phyloP scores from a whole-genome alignment of 192 early-diverging fungal genomes.

The Rhizophagus sp. region DNA sequence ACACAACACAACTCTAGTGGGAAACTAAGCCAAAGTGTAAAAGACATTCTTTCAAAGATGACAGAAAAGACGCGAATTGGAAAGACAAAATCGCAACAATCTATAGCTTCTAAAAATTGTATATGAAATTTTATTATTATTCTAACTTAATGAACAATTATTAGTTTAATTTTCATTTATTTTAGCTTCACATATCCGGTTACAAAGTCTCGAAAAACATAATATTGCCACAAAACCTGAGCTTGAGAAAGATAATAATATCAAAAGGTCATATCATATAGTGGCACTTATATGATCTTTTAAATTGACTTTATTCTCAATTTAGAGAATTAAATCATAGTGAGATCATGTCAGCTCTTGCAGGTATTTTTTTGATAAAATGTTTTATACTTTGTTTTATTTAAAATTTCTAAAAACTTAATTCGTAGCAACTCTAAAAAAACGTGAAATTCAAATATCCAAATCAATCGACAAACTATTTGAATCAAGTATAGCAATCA shows the following conservation, averaged over 20 bases:
- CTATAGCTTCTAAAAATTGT: not conserved
- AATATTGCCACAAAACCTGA: not conserved
- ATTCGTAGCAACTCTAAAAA: slow-evolving; percentile 12
- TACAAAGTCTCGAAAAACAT: not conserved
- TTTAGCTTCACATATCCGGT: not conserved
- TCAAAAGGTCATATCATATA: not conserved
- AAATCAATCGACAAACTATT: slow-evolving; percentile 22
- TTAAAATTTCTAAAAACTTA: not conserved
- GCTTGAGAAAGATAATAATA: not conserved
- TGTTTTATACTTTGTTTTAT: not conserved
- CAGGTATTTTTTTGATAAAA: not conserved
- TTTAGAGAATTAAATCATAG: not conserved
- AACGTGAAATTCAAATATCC: slow-evolving; percentile 20
- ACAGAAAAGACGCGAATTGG: not conserved
- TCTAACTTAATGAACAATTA: not conserved
- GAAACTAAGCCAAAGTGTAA: not conserved
- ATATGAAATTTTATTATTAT: not conserved
- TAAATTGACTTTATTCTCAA: not conserved
- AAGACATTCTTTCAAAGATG: not conserved
- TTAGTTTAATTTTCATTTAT: not conserved
- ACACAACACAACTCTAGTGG: too few relatives aligned
- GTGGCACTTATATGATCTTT: not conserved
- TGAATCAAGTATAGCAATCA: not conserved
- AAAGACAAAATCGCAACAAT: not conserved
- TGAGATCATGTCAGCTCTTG: slow-evolving; percentile 1